phyloP scores from a whole-genome alignment of 2,329 filamentous ascomycete genomes.

The Cladophialophora bantiana region DNA sequence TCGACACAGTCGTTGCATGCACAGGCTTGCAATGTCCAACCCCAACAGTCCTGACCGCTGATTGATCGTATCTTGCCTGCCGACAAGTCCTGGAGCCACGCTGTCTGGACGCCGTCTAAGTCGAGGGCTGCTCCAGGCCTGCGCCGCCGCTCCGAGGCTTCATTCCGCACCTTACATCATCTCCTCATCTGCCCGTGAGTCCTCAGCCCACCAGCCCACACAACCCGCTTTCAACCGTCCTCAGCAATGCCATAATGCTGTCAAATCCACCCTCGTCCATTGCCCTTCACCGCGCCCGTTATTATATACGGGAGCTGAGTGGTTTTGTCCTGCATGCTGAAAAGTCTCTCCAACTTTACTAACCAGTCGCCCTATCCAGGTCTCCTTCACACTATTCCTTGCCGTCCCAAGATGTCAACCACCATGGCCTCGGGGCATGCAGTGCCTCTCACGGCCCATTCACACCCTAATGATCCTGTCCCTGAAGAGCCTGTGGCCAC shows the following conservation, averaged over 20 bases:
- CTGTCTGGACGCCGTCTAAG: conserved; percentile 22
- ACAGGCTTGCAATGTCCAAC: neutral
- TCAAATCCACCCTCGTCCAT: conserved; percentile 24
- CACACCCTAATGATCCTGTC: conserved; percentile 56
- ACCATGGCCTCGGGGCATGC: conserved; percentile 27
- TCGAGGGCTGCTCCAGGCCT: conserved; percentile 18
- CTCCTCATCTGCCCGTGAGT: conserved; percentile 25
- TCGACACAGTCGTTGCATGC: neutral
- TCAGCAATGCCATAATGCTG: conserved; percentile 34
- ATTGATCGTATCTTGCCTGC: neutral
- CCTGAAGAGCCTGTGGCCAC: conserved; percentile 55
- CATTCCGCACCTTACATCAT: conserved; percentile 39
- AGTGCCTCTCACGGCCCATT: conserved; percentile 47
- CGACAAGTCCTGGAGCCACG: conserved; percentile 10
- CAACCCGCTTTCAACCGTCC: conserved; percentile 9
- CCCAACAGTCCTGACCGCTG: neutral
- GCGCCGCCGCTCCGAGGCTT: conserved; percentile 8
- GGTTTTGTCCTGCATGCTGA: neutral
- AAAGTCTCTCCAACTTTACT: neutral
- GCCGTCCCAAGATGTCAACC: conserved; percentile 20
- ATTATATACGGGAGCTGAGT: neutral
- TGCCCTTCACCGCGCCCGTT: neutral
- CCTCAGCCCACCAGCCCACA: conserved; percentile 6
- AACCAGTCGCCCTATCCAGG: conserved; percentile 9
- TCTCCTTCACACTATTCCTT: neutral